Evolutionary conservation across 2,329 filamentous ascomycete genomes (phyloP), one percentile per base, ranked within the genome.

Genomic region (Thelonectria discophora): DNA sequence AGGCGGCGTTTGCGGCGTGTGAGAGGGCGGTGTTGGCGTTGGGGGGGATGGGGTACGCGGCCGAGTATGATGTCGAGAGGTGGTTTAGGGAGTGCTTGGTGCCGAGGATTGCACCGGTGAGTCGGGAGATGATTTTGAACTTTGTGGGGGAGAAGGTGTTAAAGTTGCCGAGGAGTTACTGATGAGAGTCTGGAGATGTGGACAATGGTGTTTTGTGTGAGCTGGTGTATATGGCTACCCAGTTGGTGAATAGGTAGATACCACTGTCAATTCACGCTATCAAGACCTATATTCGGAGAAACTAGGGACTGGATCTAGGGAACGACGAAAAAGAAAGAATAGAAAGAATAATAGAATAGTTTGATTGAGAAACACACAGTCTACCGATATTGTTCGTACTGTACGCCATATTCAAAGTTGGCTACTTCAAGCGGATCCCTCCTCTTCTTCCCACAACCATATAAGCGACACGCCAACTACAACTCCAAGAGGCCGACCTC

Each of bases 41-140:
- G 52, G 87, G 87, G 0, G 87, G 87, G 0, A 89, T 90, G 85
- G 87, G 87, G 1, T 90, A 90, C 69, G 86, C 87, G 1, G 78
- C 81, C 40, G 86, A 88, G 70, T 89, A 88, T 70, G 85, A 89
- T 72, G 87, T 90, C 11, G 87, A 90, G 73, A 78, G 87, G 46
- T 90, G 86, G 76, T 79, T 90, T 60, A 77, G 88, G n/a, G 88
- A 90, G 72, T 86, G 85, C 55, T 79, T 89, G 59, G 84, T 90
- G 40, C 87, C 88, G 3, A 76, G 88, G 10, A 87, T 90, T 54
- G 87, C 88, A 10, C 88, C 87, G 0, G 82, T 90, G 0, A 88
- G 85, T 58, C 75, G 87, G 65, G 90, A 92, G 78, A 92, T 92
- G 90, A 90, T 92, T 54, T 78, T 91, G 79, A 92, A 92, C 66